Evolutionary conservation across 345 rosid species (phyloP), one percentile per base, ranked within the genome.

Genomic region (Mangifera indica): DNA sequence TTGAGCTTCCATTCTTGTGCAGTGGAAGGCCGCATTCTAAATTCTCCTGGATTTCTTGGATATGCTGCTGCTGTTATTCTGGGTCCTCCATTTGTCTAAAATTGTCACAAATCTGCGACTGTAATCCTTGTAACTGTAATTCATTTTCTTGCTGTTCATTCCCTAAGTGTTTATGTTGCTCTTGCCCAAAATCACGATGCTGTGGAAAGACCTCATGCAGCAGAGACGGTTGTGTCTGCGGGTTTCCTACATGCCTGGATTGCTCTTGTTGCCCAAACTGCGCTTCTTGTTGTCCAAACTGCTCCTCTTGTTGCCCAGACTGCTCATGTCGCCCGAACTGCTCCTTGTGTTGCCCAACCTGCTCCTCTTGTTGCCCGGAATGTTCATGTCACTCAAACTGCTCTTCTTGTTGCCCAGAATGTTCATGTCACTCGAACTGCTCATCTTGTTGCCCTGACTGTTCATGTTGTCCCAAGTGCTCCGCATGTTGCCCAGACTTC

Each of bases 21-120:
- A 83, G 93, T 60, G 81, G 90, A 75, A 49, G 76, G 10, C 87
- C 91, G 54, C 85, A 97, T 59, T 81, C 84, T 59, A 88, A 78
- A 57, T 61, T 88, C 61, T 86, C 86, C 14, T 88, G 92, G 90
- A 78, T 90, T 65, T 92, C 86, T 26, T 88, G 91, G 90, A 81
- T 90, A 56, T 90, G 92, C 69, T 89, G 97, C 74, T 85, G 92
- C 87, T 88, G 90, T 69, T 79, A 46, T 77, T 84, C 97, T 52
- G 74, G 69, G 37, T 86, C 91, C 72, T 84, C 88, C 10, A 78
- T 81, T 76, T 76, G 72, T 72, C 69, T 74, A 7, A 74, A 76
- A 76, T 73, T 80, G 72, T 91, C 97, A 0, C 73, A 76, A 54
- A 84, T 95, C 85, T 75, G 83, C 53, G 29, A 60, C 53, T 76